Evolutionary conservation across 1,284 basidiomycete genomes (phyloP).

Genomic region (Pseudozyma hubeiensis): DNA sequence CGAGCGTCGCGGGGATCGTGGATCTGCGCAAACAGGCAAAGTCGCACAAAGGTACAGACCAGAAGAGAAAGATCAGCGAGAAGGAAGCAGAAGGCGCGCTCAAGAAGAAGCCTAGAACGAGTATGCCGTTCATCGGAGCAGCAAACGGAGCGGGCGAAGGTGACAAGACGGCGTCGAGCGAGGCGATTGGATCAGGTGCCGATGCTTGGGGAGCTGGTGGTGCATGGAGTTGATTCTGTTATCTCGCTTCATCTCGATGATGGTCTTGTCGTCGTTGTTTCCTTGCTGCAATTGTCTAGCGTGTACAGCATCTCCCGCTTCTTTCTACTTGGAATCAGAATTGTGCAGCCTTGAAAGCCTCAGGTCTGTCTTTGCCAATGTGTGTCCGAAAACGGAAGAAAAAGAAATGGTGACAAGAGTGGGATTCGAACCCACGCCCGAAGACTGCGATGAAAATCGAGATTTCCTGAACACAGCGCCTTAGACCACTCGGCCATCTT

Average conservation of each 20-base stretch:
- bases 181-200: conserved; percentile 23
- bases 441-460: conserved; percentile 52
- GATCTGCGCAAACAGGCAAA: conserved; percentile 31
- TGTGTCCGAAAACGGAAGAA: conserved; percentile 2
- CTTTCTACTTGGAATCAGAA: too few relatives aligned
- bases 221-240: conserved; percentile 13
- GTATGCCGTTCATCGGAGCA: conserved; percentile 20
- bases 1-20: conserved; percentile 32
- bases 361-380: not conserved
- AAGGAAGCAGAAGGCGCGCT: not conserved
- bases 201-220: conserved; percentile 36
- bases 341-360: too few relatives aligned
- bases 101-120: conserved; percentile 24
- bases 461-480: conserved; percentile 59
- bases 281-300: too few relatives aligned
- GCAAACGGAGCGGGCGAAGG: not conserved
- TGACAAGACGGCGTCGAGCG: not conserved
- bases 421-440: conserved; percentile 69
- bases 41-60: conserved; percentile 4
- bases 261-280: too few relatives aligned
- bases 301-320: too few relatives aligned
- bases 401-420: conserved; percentile 64
- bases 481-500: conserved; percentile 69
- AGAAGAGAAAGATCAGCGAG: conserved; percentile 13
- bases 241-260: too few relatives aligned